Percentiles rank a stretch among this genome's conserved stretches.
Evolutionary conservation across 306 rosid species (phyloP).

Genomic region (Notholithocarpus densiflorus): DNA sequence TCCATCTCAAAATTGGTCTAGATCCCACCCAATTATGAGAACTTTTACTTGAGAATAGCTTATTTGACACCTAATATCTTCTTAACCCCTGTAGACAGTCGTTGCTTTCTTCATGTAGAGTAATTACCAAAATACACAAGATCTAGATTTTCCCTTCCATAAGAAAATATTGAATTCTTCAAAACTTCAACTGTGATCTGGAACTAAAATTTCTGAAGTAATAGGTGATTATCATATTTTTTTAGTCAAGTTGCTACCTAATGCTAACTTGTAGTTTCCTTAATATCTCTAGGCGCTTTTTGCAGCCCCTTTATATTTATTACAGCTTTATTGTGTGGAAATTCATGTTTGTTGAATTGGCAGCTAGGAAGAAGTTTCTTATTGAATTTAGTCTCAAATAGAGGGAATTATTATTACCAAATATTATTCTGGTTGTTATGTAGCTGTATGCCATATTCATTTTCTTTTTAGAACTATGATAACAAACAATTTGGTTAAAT

Average conservation of each 20-base stretch:
- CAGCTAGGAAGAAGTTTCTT: not conserved
- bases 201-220: not conserved
- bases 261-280: not conserved
- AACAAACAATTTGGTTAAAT: not conserved
- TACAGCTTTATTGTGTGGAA: not conserved
- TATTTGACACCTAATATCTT: slow-evolving; percentile 11
- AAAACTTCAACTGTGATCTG: not conserved
- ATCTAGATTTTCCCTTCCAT: not conserved
- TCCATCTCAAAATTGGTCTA: slow-evolving; percentile 15
- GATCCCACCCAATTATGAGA: not conserved
- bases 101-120: not conserved
- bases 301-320: not conserved
- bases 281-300: not conserved
- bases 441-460: not conserved
- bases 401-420: not conserved
- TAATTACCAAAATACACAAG: not conserved
- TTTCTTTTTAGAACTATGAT: not conserved
- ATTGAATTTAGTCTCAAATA: not conserved
- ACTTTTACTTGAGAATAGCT: slow-evolving; percentile 7
- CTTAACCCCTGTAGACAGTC: not conserved
- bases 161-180: not conserved
- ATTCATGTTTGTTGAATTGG: not conserved
- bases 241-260: not conserved
- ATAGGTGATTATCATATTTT: slow-evolving; percentile 1
- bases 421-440: slow-evolving; percentile 2